Base-by-base conservation (phyloP, 345 rosid species). In the Linum tenue region DNA sequence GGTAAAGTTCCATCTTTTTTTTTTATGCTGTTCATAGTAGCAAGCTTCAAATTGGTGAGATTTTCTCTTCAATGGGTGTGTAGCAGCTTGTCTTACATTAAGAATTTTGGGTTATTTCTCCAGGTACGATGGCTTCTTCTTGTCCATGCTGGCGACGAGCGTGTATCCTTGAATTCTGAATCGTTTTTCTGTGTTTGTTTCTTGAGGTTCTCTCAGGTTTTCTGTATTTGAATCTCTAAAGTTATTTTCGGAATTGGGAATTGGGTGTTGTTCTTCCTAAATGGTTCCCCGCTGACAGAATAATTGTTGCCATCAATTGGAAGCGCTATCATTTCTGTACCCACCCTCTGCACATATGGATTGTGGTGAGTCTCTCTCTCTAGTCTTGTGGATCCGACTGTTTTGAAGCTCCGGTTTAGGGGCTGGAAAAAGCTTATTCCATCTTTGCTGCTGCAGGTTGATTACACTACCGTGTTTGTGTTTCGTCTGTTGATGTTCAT, bases 101-200 rank as follows among this genome's bases (percentile, higher is more conserved):
- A 22, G 31, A 22, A 22, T 22, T 22, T 22, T 22, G 31, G 31
- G 31, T 22, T 22, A 22, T 22, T 22, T 44, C 39, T 78, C 87
- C 84, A 95, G 97, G 97, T 91, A 82, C 70, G 97, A 95, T 83
- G 99, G 97, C 31, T 91, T 95, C 85, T 95, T 95, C 88, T 79
- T 95, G 86, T 91, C 95, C 63, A 95, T 95, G 99, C 86, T 95
- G 65, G 99, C 96, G 5, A 95, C 94, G 53, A 91, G 97, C 65
- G 86, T 89, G 99, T 95, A 91, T 95, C 99, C 95, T 39, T 1
- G 31, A 22, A 22, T 22, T 22, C 31, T 22, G 31, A 22, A 11
- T 38, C 7, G 4, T 22, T 35, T 35, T 35, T 22, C 39, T 35
- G 39, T 10, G 8, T 22, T 59, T 35, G 39, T 10, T 35, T 59